These are phyloP conservation scores for Micractinium sp. DNA, from an alignment of 139 green algal species.

Conservation along the genomic window DNA sequence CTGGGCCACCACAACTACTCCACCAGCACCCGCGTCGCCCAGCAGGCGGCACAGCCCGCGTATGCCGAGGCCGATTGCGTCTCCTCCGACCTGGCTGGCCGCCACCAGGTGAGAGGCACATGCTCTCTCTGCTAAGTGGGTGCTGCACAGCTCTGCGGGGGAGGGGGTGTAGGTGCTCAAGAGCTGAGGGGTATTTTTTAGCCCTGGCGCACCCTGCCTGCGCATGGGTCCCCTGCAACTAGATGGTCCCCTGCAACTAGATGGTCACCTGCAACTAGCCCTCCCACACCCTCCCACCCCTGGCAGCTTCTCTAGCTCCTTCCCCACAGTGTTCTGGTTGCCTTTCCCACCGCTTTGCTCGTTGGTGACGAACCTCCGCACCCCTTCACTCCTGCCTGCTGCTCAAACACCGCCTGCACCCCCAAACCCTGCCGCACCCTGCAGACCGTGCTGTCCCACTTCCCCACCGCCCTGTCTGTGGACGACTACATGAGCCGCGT, in stretches of 20 bases:
- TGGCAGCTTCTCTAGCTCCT: too few relatives aligned
- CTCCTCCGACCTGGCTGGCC: constrained; percentile 1
- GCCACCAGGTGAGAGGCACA: constrained; percentile 14
- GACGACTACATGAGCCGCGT: constrained; percentile 83
- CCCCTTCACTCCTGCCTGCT: neutral
- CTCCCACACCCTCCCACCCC: too few relatives aligned
- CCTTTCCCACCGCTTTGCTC: too few relatives aligned
- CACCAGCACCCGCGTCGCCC: neutral
- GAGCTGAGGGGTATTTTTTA: too few relatives aligned
- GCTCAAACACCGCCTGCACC: neutral
- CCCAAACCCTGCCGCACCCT: neutral
- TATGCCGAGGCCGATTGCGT: constrained; percentile 9
- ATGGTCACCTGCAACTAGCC: too few relatives aligned
- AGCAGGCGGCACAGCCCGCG: neutral
- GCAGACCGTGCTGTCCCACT: constrained; percentile 52
- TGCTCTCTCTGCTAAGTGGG: too few relatives aligned
- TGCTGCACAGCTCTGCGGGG: neutral
- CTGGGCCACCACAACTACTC: constrained; percentile 20
- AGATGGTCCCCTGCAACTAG: too few relatives aligned
- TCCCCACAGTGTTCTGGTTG: too few relatives aligned
- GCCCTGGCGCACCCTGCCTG: too few relatives aligned
- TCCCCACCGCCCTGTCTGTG: constrained; percentile 69
- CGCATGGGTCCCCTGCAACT: too few relatives aligned
- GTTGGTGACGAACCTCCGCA: too few relatives aligned
- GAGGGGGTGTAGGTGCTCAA: too few relatives aligned